Conservation (phyloP, 306 rosid genomes). For the Leucaena leucocephala region DNA sequence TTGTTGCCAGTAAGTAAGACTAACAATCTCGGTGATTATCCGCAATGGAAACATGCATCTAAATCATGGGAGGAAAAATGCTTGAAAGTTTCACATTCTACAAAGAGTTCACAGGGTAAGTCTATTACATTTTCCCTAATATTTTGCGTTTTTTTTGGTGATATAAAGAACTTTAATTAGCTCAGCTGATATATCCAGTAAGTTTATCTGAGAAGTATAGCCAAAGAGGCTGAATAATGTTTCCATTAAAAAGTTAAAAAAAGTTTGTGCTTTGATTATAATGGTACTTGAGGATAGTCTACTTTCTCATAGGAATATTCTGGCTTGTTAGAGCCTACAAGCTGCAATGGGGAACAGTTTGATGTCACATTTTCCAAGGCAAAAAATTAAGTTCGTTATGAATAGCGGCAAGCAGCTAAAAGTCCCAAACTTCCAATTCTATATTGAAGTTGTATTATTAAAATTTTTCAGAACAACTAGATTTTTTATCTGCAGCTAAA, state of each 20-base stretch:
- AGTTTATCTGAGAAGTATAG: not conserved
- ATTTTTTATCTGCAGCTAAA: not conserved
- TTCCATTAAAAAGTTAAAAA: not conserved
- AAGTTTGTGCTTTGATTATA: not conserved
- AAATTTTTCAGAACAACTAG: not conserved
- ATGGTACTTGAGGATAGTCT: not conserved
- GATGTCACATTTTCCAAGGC: not conserved
- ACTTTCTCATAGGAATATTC: not conserved
- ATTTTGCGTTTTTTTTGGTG: not conserved
- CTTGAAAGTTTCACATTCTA: not conserved
- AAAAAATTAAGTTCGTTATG: not conserved
- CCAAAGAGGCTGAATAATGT: not conserved
- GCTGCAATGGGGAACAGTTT: not conserved
- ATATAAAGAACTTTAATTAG: not conserved
- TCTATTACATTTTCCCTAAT: not conserved
- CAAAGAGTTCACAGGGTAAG: not conserved
- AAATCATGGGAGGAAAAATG: not conserved
- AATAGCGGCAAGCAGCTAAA: not conserved
- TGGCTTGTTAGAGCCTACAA: not conserved
- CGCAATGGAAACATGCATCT: not conserved
- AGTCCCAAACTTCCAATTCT: not conserved
- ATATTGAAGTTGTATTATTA: not conserved
- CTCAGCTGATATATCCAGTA: not conserved
- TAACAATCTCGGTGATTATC: not conserved
- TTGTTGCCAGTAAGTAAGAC: not conserved